phyloP scores from a whole-genome alignment of 345 rosid species.

The Sisymbrium altissimum region DNA sequence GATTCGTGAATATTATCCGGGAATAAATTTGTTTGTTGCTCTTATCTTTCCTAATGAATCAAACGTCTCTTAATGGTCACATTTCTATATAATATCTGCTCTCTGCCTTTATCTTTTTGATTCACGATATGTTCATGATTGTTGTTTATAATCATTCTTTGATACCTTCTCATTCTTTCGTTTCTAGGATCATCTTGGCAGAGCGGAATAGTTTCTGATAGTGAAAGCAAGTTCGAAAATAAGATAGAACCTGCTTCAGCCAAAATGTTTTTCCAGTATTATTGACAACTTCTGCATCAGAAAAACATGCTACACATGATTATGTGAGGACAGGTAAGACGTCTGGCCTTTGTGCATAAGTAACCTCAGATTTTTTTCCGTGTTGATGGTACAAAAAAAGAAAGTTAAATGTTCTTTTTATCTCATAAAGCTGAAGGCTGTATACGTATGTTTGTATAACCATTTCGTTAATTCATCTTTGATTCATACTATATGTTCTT shows the following conservation, averaged over 20 bases:
- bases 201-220: conserved; percentile 48
- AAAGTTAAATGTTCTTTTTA: too few species aligned
- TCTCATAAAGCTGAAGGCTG: too few species aligned
- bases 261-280: conserved; percentile 94
- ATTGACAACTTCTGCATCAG: conserved; percentile 90
- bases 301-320: conserved; percentile 90
- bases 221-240: conserved; percentile 74
- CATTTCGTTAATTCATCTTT: too few species aligned
- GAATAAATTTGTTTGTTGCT: too few species aligned
- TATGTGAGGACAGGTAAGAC: conserved; percentile 90
- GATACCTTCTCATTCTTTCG: background rate
- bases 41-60: background rate
- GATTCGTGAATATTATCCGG: too few species aligned
- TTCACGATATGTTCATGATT: background rate
- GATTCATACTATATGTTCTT: too few species aligned
- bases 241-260: conserved; percentile 89
- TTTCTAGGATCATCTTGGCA: conserved; percentile 41
- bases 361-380: background rate
- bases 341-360: conserved; percentile 2
- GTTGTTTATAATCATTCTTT: conserved; percentile 4
- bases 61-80: background rate
- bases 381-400: too few species aligned
- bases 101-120: background rate
- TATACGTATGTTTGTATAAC: too few species aligned
- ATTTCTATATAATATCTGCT: too few species aligned